These are phyloP conservation scores for Gamsiella multidivaricata DNA, from an alignment of 192 early-diverging fungal species.

Conservation along the genomic window DNA sequence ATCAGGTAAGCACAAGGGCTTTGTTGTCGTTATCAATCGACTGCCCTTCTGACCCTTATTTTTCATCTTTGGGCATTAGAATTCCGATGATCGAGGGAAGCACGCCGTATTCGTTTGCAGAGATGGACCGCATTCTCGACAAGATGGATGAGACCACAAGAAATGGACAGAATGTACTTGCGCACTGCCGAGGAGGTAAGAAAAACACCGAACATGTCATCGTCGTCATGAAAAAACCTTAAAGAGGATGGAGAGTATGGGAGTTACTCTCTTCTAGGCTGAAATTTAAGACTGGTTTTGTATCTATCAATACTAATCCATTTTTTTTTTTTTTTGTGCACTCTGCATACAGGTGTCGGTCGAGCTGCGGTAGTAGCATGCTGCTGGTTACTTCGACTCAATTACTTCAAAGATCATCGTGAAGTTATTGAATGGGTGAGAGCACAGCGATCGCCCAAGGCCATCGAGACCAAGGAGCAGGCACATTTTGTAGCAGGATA, in stretches of 20 bases:
- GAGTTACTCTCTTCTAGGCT: background rate
- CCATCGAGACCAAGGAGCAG: slow-evolving; percentile 78
- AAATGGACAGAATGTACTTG: slow-evolving; percentile 68
- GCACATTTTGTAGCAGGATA: slow-evolving; percentile 52
- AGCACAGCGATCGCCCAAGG: slow-evolving; percentile 70
- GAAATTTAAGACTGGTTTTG: background rate
- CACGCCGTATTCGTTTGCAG: slow-evolving; percentile 66
- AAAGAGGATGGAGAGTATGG: background rate
- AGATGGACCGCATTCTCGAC: slow-evolving; percentile 65
- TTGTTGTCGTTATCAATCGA: background rate
- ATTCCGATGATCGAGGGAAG: slow-evolving; percentile 79
- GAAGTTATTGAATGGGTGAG: slow-evolving; percentile 70
- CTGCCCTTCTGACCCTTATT: background rate
- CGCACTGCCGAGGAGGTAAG: slow-evolving; percentile 77
- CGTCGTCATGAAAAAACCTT: background rate
- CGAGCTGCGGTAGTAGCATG: slow-evolving; percentile 82
- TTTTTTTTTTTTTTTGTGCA: slow-evolving; percentile 11
- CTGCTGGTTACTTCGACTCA: slow-evolving; percentile 72
- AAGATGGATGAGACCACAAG: slow-evolving; percentile 59
- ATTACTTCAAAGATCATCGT: slow-evolving; percentile 59
- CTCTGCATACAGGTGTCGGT: slow-evolving; percentile 66
- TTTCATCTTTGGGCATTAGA: slow-evolving; percentile 28
- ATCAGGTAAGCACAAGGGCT: slow-evolving; percentile 52
- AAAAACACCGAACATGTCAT: slow-evolving; percentile 1
- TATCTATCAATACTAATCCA: background rate